Conservation (phyloP, 2,329 filamentous ascomycete species). For the Fusarium poae region DNA sequence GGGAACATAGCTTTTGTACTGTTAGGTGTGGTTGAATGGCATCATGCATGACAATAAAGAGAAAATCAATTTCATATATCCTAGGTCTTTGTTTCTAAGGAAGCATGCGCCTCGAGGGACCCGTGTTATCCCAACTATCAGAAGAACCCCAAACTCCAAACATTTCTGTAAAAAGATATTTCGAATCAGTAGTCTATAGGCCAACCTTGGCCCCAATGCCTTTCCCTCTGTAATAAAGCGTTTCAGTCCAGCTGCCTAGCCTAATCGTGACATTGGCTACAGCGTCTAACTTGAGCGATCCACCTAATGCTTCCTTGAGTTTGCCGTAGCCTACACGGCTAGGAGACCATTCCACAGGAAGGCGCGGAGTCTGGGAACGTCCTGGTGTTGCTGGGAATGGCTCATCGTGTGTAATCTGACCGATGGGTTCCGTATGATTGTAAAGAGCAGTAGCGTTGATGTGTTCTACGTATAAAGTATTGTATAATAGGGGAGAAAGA, state of each 20-base stretch:
- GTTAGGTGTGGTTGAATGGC: not conserved
- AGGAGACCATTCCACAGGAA: conserved; percentile 86
- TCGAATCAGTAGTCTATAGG: conserved; percentile 41
- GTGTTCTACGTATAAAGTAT: conserved; percentile 80
- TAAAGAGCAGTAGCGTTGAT: conserved; percentile 90
- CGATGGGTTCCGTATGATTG: conserved; percentile 82
- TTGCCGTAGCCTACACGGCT: conserved; percentile 86
- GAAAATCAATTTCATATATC: conserved; percentile 24
- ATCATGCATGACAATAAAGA: not conserved
- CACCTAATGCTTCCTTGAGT: conserved; percentile 82
- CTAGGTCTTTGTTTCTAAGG: conserved; percentile 11
- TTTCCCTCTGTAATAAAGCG: conserved; percentile 76
- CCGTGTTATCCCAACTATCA: conserved; percentile 6
- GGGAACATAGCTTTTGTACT: not conserved
- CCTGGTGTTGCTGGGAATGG: conserved; percentile 85
- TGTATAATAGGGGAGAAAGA: conserved; percentile 79
- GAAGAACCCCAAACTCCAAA: conserved; percentile 31
- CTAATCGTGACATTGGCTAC: conserved; percentile 79
- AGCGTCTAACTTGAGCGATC: conserved; percentile 82
- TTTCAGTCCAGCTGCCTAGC: conserved; percentile 80
- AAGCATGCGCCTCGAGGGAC: conserved; percentile 1
- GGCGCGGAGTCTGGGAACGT: conserved; percentile 75
- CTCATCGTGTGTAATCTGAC: conserved; percentile 79
- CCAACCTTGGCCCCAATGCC: conserved; percentile 75
- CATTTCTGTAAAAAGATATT: conserved; percentile 13